Evolutionary conservation across 2,329 filamentous ascomycete genomes (phyloP).

Genomic region (Tympanopsis confertula): DNA sequence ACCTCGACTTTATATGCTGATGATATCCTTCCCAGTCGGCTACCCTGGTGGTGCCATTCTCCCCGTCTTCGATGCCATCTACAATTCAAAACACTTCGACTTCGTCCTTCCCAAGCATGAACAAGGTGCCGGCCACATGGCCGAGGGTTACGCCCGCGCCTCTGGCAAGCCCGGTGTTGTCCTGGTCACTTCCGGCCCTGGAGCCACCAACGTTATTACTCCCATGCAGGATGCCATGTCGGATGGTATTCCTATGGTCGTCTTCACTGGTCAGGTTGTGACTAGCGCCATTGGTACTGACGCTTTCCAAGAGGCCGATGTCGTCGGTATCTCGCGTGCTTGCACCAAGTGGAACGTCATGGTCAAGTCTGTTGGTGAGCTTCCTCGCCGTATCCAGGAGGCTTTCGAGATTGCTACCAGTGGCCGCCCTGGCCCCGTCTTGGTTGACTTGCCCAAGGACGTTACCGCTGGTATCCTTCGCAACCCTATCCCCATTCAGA

Average conservation of each 20-base stretch:
- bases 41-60: constrained; percentile 95
- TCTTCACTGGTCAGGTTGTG: constrained; percentile 87
- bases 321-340: constrained; percentile 82
- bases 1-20: no score
- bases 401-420: constrained; percentile 96
- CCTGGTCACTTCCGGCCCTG: constrained; percentile 89
- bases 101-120: constrained; percentile 93
- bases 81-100: constrained; percentile 93
- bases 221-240: constrained; percentile 93
- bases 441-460: constrained; percentile 94
- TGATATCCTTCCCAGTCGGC: constrained; percentile 49
- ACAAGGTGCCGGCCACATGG: constrained; percentile 97
- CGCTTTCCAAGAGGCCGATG: constrained; percentile 93
- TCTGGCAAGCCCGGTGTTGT: constrained; percentile 92
- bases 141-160: constrained; percentile 87
- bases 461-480: constrained; percentile 77
- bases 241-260: constrained; percentile 90
- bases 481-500: constrained; percentile 68
- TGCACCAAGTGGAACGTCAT: constrained; percentile 99
- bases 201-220: constrained; percentile 91
- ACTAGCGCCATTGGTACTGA: constrained; percentile 87
- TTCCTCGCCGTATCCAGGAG: constrained; percentile 89
- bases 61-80: constrained; percentile 96
- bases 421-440: constrained; percentile 82
- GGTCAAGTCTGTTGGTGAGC: constrained; percentile 88